A percentile compares a stretch with the other conserved stretches of the same genome.
Conservation (phyloP, 208 protist species). For the Histomonas meleagridis region DNA sequence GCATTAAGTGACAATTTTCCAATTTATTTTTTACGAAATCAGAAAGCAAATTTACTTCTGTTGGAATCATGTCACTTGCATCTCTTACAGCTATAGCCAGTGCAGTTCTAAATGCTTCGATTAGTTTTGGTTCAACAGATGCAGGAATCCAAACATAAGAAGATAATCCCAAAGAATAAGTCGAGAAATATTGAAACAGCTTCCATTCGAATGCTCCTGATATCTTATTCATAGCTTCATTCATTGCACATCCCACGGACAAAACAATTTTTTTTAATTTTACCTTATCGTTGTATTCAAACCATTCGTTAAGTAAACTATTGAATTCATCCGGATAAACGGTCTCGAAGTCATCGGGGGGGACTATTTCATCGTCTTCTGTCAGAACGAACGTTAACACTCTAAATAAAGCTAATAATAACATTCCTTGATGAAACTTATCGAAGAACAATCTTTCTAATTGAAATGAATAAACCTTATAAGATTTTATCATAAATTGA, state of each 20-base stretch:
- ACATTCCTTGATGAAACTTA: not conserved
- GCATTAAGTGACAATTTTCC: not conserved
- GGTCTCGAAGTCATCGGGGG: not conserved
- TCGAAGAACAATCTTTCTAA: not conserved
- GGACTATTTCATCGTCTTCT: not conserved
- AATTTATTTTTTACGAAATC: not conserved
- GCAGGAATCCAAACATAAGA: not conserved
- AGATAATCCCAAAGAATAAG: not conserved
- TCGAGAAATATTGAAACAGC: not conserved
- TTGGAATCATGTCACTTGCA: not conserved
- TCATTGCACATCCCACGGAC: not conserved
- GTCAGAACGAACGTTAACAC: not conserved
- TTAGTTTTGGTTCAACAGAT: not conserved
- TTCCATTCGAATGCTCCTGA: not conserved
- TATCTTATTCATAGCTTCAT: not conserved
- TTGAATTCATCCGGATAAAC: not conserved
- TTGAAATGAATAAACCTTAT: not conserved
- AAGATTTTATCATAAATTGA: not conserved
- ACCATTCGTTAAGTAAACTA: not conserved
- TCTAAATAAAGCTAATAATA: not conserved
- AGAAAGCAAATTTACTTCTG: not conserved
- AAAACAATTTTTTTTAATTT: not conserved
- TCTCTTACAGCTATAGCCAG: not conserved
- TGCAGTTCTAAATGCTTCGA: not conserved
- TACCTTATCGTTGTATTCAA: not conserved